Evolutionary conservation across 306 rosid genomes (phyloP), one percentile per base, ranked within the genome.

Genomic region (Prunus kanzakura): DNA sequence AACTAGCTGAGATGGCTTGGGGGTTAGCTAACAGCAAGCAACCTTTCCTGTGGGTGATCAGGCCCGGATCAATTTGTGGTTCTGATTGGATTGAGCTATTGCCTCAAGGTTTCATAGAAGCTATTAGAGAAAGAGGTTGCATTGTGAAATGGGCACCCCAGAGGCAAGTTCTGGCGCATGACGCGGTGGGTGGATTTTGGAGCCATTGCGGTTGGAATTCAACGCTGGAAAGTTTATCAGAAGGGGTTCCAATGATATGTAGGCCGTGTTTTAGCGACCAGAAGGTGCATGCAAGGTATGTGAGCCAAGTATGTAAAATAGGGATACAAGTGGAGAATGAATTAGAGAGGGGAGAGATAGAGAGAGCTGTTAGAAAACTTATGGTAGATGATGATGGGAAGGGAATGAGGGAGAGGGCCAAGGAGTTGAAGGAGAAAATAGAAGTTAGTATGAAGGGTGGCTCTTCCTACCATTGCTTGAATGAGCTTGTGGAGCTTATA

Each of bases 111-210:
- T 86, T 90, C 69, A 60, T 60, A 4, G 86, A 85, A 54, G 80
- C 41, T 64, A 54, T 86, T 68, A 76, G 80, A 38, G 91, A 81
- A 45, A 83, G 80, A 61, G 89, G 89, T 1, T 77, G 68, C 76
- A 76, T 90, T 52, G 88, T 90, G 47, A 87, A 90, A 78, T 90
- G 96, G 97, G 91, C 91, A 25, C 96, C 96, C 18, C 91, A 90
- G 67, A 81, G 64, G 64, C 87, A 87, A 67, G 96, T 92, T 69
- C 35, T 92, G 72, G 88, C 84, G 4, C 95, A 91, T 74, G 77
- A 67, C 0, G 73, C 87, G 1, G 73, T 89, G 6, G 90, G 91
- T 6, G 88, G 87, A 56, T 89, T 92, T 81, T 89, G 85, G 93
- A 92, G 88, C 56, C 90, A 88, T 47, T 66, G 63, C 62, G 93